Evolutionary conservation across 768 basidiomycete genomes (phyloP).

Genomic region (Lanmaoa pseudosensibilis): DNA sequence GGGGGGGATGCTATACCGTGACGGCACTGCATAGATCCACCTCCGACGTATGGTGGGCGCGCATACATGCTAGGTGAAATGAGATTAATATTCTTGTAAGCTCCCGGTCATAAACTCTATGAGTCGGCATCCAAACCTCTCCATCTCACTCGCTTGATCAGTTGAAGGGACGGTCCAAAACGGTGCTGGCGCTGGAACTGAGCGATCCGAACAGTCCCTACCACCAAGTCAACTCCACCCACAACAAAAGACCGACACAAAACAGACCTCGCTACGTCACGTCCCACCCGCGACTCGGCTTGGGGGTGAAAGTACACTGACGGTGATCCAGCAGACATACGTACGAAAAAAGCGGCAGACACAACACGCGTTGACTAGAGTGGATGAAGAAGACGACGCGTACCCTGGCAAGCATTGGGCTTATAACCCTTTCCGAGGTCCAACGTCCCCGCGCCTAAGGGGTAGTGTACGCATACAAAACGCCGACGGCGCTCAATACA

Average conservation of each 20-base stretch:
- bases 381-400: not conserved
- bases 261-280: slow-evolving; percentile 6
- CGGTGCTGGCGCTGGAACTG: not conserved
- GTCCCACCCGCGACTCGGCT: not conserved
- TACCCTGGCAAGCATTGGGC: not conserved
- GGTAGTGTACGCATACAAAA: not conserved
- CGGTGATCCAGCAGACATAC: slow-evolving; percentile 7
- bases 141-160: not conserved
- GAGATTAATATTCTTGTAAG: not conserved
- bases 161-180: slow-evolving; percentile 1
- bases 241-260: not conserved
- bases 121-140: not conserved
- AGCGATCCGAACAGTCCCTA: slow-evolving; percentile 6
- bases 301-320: not conserved
- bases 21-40: not conserved
- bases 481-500: slow-evolving; percentile 5
- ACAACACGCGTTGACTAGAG: not conserved
- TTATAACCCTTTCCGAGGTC: slow-evolving; percentile 9
- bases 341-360: not conserved
- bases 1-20: not conserved
- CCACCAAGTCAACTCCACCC: not conserved
- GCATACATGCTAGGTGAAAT: not conserved
- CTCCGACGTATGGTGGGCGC: not conserved
- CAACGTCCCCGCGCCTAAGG: not conserved
- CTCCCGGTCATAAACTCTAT: not conserved